These are phyloP conservation scores for Zangia roseola DNA, from an alignment of 768 basidiomycete species.

Conservation along the genomic window DNA sequence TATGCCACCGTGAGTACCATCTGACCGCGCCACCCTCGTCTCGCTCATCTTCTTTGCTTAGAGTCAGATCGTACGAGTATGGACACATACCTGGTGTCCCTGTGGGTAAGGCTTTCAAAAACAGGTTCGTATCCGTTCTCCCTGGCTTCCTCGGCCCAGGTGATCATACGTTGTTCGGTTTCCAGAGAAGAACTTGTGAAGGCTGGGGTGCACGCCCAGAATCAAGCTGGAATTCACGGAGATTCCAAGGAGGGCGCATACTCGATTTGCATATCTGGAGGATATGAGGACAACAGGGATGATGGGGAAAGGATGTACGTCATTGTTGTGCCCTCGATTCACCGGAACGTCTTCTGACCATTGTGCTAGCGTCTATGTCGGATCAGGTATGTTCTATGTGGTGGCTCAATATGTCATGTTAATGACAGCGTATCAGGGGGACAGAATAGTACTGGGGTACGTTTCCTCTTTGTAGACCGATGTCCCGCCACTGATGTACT, in stretches of 20 bases:
- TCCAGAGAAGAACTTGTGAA: constrained; percentile 20
- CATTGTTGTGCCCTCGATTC: background rate
- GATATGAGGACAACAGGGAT: constrained; percentile 44
- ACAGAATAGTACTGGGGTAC: constrained; percentile 17
- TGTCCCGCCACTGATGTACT: background rate
- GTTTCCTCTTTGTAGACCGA: background rate
- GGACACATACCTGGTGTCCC: constrained; percentile 32
- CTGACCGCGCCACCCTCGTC: background rate
- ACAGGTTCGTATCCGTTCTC: constrained; percentile 7
- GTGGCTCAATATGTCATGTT: background rate
- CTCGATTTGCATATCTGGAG: constrained; percentile 42
- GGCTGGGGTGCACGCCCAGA: constrained; percentile 35
- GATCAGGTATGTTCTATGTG: constrained; percentile 22
- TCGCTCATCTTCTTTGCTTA: background rate
- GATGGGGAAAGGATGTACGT: constrained; percentile 37
- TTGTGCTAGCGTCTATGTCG: constrained; percentile 33
- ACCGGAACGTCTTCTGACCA: background rate
- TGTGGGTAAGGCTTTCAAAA: constrained; percentile 22
- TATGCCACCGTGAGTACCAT: constrained; percentile 19
- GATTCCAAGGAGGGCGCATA: constrained; percentile 32
- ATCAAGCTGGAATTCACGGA: constrained; percentile 41
- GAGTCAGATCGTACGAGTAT: constrained; percentile 10
- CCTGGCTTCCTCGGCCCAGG: background rate
- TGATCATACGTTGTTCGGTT: background rate
- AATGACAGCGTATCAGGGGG: constrained; percentile 17